Conservation (phyloP, 2,329 filamentous ascomycete species). For the Cadophora sp. region DNA sequence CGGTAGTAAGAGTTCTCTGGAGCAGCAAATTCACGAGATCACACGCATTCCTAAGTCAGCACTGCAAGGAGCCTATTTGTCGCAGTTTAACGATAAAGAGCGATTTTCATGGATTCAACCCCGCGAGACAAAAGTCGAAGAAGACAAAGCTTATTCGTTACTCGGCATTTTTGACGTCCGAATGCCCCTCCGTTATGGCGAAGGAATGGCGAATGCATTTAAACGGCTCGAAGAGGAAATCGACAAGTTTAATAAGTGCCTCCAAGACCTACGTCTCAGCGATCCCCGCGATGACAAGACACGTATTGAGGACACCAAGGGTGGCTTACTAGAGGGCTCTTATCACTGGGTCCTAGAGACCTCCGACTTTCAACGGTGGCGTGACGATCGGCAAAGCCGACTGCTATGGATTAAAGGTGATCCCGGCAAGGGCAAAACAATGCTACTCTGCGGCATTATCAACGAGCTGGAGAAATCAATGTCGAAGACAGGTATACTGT, state of each 20-base stretch:
- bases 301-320: conserved; percentile 33
- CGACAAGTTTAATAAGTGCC: conserved; percentile 13
- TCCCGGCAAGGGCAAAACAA: conserved; percentile 15
- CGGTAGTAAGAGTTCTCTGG: too few species aligned
- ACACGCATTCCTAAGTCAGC: conserved; percentile 14
- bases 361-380: conserved; percentile 25
- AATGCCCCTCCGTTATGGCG: conserved; percentile 20
- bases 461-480: too few species aligned
- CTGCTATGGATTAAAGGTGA: too few species aligned
- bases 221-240: conserved; percentile 7
- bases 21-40: too few species aligned
- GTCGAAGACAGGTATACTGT: too few species aligned
- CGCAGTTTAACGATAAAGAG: conserved; percentile 8
- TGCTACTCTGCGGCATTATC: too few species aligned
- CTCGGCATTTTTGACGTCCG: conserved; percentile 16
- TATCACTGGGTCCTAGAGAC: conserved; percentile 23
- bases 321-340: conserved; percentile 18
- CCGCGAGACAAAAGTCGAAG: conserved; percentile 19
- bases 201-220: conserved; percentile 12
- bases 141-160: conserved; percentile 15
- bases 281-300: conserved; percentile 23
- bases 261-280: conserved; percentile 15
- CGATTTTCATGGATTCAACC: conserved; percentile 11
- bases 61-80: conserved; percentile 6
- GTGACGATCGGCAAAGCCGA: conserved; percentile 8